Evolutionary conservation across 208 protist genomes (phyloP).

Genomic region (Trypanosoma platydactyli): DNA sequence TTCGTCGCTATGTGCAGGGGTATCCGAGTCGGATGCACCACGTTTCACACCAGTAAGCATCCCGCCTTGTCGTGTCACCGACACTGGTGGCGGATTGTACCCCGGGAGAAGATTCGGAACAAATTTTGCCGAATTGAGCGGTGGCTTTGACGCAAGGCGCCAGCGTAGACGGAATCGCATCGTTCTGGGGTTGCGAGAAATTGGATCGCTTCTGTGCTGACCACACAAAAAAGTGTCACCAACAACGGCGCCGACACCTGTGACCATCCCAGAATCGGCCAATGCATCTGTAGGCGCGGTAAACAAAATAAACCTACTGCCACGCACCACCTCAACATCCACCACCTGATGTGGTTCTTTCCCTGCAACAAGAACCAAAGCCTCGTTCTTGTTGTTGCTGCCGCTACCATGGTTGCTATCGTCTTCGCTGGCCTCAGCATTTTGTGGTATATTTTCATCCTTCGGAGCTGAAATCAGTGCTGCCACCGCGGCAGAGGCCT

Average conservation of each 20-base stretch:
- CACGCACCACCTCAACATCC: neutral
- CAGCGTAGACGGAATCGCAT: conserved; percentile 70
- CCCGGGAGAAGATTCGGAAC: conserved; percentile 26
- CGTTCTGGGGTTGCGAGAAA: conserved; percentile 36
- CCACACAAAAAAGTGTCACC: conserved; percentile 33
- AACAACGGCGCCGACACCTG: conserved; percentile 9
- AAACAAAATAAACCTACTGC: conserved; percentile 19
- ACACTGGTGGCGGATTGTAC: conserved; percentile 12
- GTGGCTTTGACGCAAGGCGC: conserved; percentile 43
- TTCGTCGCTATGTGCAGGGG: conserved; percentile 3
- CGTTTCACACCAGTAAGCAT: conserved; percentile 20
- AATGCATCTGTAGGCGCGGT: conserved; percentile 18
- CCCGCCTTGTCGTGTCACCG: neutral
- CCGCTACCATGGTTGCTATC: neutral
- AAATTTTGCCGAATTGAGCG: conserved; percentile 27
- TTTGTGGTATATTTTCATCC: neutral
- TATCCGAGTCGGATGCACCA: conserved; percentile 23
- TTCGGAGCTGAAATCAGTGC: conserved; percentile 37
- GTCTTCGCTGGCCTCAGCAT: neutral
- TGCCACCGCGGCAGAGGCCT: conserved; percentile 21
- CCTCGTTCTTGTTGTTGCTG: neutral
- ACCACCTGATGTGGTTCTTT: neutral
- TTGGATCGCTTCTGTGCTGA: conserved; percentile 12
- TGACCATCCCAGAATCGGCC: conserved; percentile 9
- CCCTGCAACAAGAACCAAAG: neutral